These are phyloP conservation scores for Cyberlindnera xishuangbannaensis DNA, from an alignment of 805 yeast genomes.

Conservation along the genomic window DNA sequence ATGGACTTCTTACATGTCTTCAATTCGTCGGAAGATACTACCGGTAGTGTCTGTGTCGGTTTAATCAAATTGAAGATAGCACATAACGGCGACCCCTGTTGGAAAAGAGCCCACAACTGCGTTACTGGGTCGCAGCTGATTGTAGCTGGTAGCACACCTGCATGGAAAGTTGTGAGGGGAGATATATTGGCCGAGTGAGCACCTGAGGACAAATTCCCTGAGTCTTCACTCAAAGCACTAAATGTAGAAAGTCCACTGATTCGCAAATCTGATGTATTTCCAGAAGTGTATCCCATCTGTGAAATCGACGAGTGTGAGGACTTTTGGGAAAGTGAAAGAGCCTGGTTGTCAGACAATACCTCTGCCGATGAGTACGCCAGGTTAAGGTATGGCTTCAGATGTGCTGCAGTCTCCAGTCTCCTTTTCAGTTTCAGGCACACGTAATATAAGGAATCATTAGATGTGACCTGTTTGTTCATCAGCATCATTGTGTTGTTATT, in stretches of 20 bases:
- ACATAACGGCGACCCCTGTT: constrained; percentile 90
- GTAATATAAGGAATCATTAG: constrained; percentile 64
- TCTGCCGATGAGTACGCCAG: constrained; percentile 64
- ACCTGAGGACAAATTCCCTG: constrained; percentile 23
- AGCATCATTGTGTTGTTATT: constrained; percentile 31
- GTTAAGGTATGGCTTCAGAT: constrained; percentile 60
- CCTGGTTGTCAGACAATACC: constrained; percentile 67
- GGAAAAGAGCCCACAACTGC: constrained; percentile 80
- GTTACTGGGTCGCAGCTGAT: constrained; percentile 87
- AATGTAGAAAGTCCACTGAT: constrained; percentile 30
- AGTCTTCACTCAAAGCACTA: constrained; percentile 30
- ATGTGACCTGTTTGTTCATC: constrained; percentile 59
- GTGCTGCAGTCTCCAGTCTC: constrained; percentile 54
- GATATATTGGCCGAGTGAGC: constrained; percentile 21
- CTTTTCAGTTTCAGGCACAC: constrained; percentile 53
- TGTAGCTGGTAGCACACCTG: constrained; percentile 72
- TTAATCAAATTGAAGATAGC: constrained; percentile 69
- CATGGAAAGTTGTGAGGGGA: constrained; percentile 52
- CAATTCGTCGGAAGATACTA: constrained; percentile 71
- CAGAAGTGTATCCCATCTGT: constrained; percentile 3
- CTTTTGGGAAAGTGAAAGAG: constrained; percentile 39
- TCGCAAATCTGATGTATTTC: constrained; percentile 22
- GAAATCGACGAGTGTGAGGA: constrained; percentile 8
- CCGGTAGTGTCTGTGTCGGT: constrained; percentile 52
- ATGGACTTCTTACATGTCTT: constrained; percentile 84